Evolutionary conservation across 305 asterid genomes (phyloP), one percentile per base, ranked within the genome.

Genomic region (Fraxinus dipetala): DNA sequence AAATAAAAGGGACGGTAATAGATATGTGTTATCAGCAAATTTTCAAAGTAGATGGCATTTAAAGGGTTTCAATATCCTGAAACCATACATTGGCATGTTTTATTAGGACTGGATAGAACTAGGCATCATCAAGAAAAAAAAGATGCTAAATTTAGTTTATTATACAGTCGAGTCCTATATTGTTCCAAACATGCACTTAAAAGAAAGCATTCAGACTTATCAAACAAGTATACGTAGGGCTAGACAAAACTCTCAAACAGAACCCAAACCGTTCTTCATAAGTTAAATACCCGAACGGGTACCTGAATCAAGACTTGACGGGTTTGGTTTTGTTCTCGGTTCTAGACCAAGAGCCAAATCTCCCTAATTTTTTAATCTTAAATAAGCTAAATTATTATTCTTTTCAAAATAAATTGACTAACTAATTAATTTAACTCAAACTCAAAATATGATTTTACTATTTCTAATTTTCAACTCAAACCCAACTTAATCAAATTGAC

Each of bases 1-100:
- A 81, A 74, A 30, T 28, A 69, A 63, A 77, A 67, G 56, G 51
- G 40, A 80, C 34, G 67, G 61, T 18, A 40, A 61, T 76, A 34
- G 20, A 43, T 5, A 76, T 45, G 34, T 40, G 11, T 61, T 26
- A 24, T 65, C 34, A 3, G 35, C 72, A 65, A 6, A 22, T 9
- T 26, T 20, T 54, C 35, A 0, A 61, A 22, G 6, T 63, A 65
- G 35, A 65, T 14, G 0, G 69, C 72, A 63, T 26, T 63, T 63
- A 24, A 24, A 63, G 34, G 72, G 35, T 26, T 22, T 65, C 26
- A 8, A 72, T 51, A 75, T 82, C 56, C 76, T 56, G 6, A 84
- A 84, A 75, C 76, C 30, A 8, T 59, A 20, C 13, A 20, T 54
- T 59, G 14, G 30, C 18, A 20, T 59, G 28, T 20, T 20, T 59